These are phyloP conservation scores for Moniliophthora roreri DNA, from an alignment of 1,284 basidiomycete genomes.

Conservation along the genomic window DNA sequence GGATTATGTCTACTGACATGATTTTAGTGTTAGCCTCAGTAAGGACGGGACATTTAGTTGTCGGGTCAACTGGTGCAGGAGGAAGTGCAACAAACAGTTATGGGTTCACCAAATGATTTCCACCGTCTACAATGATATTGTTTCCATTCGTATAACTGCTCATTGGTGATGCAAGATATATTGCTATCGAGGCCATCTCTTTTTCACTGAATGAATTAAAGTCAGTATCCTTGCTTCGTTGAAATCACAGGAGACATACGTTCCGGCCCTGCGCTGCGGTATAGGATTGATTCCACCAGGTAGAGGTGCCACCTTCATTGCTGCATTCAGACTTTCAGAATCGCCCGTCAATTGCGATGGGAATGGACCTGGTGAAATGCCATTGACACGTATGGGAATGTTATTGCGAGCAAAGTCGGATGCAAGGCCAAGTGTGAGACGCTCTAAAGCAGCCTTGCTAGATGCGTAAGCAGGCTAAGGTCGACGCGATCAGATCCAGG, in stretches of 20 bases:
- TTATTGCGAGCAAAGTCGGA: not conserved
- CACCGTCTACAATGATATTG: no score
- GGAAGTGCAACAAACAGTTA: no score
- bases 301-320: not conserved
- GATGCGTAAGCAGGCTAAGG: not conserved
- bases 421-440: not conserved
- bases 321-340: not conserved
- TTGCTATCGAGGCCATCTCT: no score
- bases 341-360: not conserved
- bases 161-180: no score
- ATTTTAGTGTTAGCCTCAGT: no score
- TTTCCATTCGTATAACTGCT: no score
- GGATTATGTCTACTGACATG: no score
- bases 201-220: no score
- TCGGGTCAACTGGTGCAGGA: no score
- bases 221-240: no score
- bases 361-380: not conserved
- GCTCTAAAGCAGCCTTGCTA: conserved; percentile 1
- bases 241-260: not conserved
- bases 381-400: conserved; percentile 3
- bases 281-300: not conserved
- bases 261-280: not conserved
- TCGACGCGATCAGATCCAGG: not conserved
- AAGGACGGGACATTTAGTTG: no score
- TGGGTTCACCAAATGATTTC: no score